These are phyloP conservation scores for Mrakia hoshinonis DNA, from an alignment of 768 basidiomycete genomes.

Conservation along the genomic window DNA sequence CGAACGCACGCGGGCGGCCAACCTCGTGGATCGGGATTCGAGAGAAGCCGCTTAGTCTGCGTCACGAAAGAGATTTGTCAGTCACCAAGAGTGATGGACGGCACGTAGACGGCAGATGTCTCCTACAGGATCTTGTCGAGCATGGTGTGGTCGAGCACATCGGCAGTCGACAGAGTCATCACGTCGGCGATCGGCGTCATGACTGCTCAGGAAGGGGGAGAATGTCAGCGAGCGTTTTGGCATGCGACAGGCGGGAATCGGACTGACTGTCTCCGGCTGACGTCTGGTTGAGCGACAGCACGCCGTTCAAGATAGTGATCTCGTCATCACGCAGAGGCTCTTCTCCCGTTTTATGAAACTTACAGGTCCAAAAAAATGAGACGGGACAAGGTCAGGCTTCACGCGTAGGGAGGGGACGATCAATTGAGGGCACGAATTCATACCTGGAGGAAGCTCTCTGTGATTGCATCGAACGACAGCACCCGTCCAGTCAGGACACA, in stretches of 20 bases:
- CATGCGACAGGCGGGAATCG: conserved; percentile 45
- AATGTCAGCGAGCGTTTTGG: too few species aligned
- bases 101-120: conserved; percentile 26
- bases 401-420: neutral
- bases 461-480: too few species aligned
- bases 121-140: conserved; percentile 64
- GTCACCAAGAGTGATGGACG: conserved; percentile 40
- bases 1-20: conserved; percentile 58
- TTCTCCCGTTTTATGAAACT: conserved; percentile 34
- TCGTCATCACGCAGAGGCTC: conserved; percentile 38
- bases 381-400: neutral
- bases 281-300: conserved; percentile 42
- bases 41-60: conserved; percentile 60
- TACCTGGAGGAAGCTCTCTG: too few species aligned
- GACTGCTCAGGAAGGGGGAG: neutral
- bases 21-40: conserved; percentile 81
- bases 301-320: conserved; percentile 42
- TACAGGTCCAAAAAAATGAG: conserved; percentile 35
- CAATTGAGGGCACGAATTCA: too few species aligned
- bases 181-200: conserved; percentile 53
- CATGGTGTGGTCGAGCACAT: conserved; percentile 64
- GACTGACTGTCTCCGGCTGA: conserved; percentile 47
- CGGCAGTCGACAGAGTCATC: conserved; percentile 67
- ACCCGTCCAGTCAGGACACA: neutral
- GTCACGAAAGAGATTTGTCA: conserved; percentile 38